Evolutionary conservation across 2,329 filamentous ascomycete species (phyloP), one percentile per base, ranked within the genome.

Genomic region (Penicillium sclerotiorum): DNA sequence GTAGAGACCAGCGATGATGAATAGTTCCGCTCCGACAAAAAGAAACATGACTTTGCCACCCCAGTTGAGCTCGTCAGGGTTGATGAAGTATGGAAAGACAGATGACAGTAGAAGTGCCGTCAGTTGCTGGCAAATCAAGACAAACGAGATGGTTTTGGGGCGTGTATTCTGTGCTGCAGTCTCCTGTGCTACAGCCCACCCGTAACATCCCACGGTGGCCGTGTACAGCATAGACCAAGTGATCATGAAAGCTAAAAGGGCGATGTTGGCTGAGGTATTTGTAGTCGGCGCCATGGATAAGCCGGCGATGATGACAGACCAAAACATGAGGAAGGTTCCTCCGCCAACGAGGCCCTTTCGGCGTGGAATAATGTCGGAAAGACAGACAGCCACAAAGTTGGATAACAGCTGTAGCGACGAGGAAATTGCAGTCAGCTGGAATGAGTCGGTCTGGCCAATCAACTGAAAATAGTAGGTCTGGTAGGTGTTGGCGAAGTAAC

Each of bases 391-490:
- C 4, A 36, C 37, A 28, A 45, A 41, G n/a, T 50, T 50, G 11
- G 48, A 50, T 12, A 45, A 13, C 1, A 50, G 30, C 20, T 50
- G 48, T 5, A 50, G 30, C 1, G 48, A 35, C 5, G 48, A 50
- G 15, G 48, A 50, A 13, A 50, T 50, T 5, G 42, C 48, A 13
- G 48, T 50, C 21, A 50, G 25, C 28, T 45, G 42, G 17, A 50
- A 50, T 1, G 48, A 45, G 22, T 50, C 36, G 3, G 42, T 25
- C 32, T 50, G 48, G 6, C 48, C 48, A 21, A 50, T 50, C n/a
- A 50, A 30, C 21, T 50, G 33, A n/a, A 50, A 50, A 12, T 50
- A 50, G 12, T 50, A 50, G 1, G 48, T 50, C 37, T 50, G 48
- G 13, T 50, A 50, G 11, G 48, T 50, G 15, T 50, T 50, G 36